Base-by-base conservation (phyloP, 495 filamentous ascomycete genomes). In the Penicillium canescens region DNA sequence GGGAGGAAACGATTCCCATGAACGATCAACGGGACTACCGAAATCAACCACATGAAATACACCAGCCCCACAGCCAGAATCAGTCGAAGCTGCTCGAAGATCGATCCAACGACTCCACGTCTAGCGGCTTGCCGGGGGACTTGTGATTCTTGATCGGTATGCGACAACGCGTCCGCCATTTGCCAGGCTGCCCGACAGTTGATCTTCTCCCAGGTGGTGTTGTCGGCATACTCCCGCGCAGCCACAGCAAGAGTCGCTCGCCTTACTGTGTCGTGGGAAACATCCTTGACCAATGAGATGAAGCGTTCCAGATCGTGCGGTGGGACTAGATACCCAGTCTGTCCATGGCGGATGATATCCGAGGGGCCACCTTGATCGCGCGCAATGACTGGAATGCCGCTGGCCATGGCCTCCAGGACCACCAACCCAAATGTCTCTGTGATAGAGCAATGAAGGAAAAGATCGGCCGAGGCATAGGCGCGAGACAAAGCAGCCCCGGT, bases 381-480 rank as follows among this genome's bases (percentile, higher is more conserved):
- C 6, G 83, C 84, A 46, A 87, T 75, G 7, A 87, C 83, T 0
- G 83, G 82, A 4, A 87, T 67, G 8, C 82, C 82, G 61, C 82
- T 84, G 0, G 83, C 82, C 84, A 87, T 86, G 6, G 81, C 78
- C 59, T 87, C 84, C 0, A 87, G 67, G 3, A 86, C 82, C 1
- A 86, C 82, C 16, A 87, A 67, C 1, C 84, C 84, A 60, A 87
- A 87, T 0, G 82, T 86, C 61, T 87, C 84, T 13, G 82, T 85
- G 52, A 86, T 76, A 16, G 83, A 86, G 65, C 81, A 84, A 54
- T 87, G 84, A 12, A 87, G 63, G 54, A 87, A 86, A 21, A 87
- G 51, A 56, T 87, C 84, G 4, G 76, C 82, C 0, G 76, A 77
- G 4, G 84, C 82, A 61, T 86, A 87, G 20, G 78, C 78, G 11